phyloP scores from a whole-genome alignment of 805 yeast genomes.

The Monosporozyma aerobia region DNA sequence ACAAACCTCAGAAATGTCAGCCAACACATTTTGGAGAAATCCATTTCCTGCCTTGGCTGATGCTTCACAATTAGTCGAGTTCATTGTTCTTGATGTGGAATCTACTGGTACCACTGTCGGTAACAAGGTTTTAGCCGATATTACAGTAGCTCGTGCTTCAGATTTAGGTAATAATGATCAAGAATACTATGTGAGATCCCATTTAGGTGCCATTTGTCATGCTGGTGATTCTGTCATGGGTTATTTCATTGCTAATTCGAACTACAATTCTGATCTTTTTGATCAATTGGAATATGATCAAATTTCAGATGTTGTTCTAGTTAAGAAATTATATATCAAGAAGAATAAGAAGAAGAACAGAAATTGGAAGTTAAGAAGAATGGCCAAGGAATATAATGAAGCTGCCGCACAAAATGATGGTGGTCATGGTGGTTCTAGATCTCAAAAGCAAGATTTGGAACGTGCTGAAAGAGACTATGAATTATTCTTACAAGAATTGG shows the following conservation, averaged over 20 bases:
- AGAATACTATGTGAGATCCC: conserved; percentile 78
- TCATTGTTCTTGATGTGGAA: conserved; percentile 87
- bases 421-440: conserved; percentile 37
- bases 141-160: conserved; percentile 82
- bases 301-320: conserved; percentile 79
- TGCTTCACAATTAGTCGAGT: conserved; percentile 69
- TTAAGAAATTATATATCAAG: conserved; percentile 78
- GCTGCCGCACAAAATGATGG: conserved; percentile 55
- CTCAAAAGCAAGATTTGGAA: conserved; percentile 80
- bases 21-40: conserved; percentile 69
- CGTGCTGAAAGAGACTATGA: conserved; percentile 93
- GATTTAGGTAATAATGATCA: conserved; percentile 84
- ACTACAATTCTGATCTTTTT: conserved; percentile 81
- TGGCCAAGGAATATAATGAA: conserved; percentile 93
- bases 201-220: conserved; percentile 86
- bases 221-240: conserved; percentile 98
- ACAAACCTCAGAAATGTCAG: conserved; percentile 64
- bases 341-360: conserved; percentile 64
- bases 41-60: conserved; percentile 76
- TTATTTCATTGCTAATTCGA: conserved; percentile 74
- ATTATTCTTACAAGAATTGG: conserved; percentile 89
- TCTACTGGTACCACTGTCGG: conserved; percentile 75
- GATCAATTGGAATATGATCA: conserved; percentile 55
- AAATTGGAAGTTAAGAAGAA: conserved; percentile 91
- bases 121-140: conserved; percentile 75